Evolutionary conservation across 768 basidiomycete species (phyloP), one percentile per base, ranked within the genome.

Genomic region (Heimioporus sp.): DNA sequence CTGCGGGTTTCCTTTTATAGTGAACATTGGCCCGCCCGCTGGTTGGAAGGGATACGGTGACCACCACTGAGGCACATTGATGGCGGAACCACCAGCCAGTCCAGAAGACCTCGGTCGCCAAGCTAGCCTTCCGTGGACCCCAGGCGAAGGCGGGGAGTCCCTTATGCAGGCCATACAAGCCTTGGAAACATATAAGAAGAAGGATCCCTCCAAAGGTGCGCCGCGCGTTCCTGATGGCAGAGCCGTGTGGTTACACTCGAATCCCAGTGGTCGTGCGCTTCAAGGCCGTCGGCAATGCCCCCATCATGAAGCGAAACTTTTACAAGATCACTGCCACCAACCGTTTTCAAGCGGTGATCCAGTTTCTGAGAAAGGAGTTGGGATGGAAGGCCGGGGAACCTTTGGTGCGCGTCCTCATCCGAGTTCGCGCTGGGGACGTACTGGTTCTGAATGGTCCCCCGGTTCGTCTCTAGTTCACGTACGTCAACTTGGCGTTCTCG

Each of bases 221-320:
- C n/a, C 19, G 17, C 34, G 11, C 10, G 24, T 40, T 42, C 38
- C 10, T 12, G 10, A 21, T 31, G 19, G 8, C 13, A 35, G 35
- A 28, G 13, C 11, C 11, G 11, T 35, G 24, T 38, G 24, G 10
- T 37, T 42, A 2, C 35, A 35, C 21, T 13, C 24, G 1, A 28
- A 6, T 28, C 24, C 24, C 66, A 98, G 96, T 98, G 46, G 86
- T 98, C 55, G 92, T 99, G 10, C 86, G 94, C 40, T 99, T 99
- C 82, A 95, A 95, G 68, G 94, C 96, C 2, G 90, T 97, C 10
- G 96, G 96, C 42, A 95, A 96, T 61, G 96, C 95, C 1, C 96
- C 96, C 0, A 94, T 99, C 63, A 97, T 99, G 95, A 95, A 90
- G 73, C 92, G 96, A 73, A 98, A 96, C 74, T 90, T 95, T 61